These are phyloP conservation scores for Helicocarpus griseus DNA, from an alignment of 2,329 filamentous ascomycete species.

Conservation along the genomic window DNA sequence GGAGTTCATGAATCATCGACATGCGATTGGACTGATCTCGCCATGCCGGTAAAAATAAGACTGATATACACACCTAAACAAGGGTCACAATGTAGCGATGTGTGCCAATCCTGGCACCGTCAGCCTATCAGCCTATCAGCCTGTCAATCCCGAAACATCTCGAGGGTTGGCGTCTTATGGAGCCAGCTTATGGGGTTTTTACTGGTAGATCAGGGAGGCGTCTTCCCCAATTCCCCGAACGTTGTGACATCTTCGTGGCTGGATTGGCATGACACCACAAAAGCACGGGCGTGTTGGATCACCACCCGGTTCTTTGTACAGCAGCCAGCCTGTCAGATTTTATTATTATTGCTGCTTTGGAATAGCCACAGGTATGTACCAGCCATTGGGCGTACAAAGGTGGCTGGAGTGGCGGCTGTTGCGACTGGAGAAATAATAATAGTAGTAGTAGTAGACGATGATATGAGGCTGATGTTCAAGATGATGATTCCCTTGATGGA, in stretches of 20 bases:
- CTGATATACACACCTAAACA: background rate
- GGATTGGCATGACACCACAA: background rate
- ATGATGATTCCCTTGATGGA: background rate
- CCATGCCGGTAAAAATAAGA: conserved; percentile 1
- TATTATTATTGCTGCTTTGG: background rate
- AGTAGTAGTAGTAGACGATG: too few relatives aligned
- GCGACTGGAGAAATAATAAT: background rate
- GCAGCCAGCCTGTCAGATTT: background rate
- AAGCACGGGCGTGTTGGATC: background rate
- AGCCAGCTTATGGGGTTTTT: background rate
- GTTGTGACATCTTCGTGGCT: background rate
- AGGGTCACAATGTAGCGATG: background rate
- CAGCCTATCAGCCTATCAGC: background rate
- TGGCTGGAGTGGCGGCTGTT: background rate
- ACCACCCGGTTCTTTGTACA: background rate
- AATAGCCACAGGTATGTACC: background rate
- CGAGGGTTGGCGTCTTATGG: background rate
- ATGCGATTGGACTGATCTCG: conserved; percentile 4
- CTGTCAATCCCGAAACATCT: conserved; percentile 1
- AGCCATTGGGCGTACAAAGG: background rate
- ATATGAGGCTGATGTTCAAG: background rate
- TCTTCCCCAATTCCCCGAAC: background rate
- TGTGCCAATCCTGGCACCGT: background rate
- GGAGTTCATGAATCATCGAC: background rate
- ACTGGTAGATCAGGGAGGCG: background rate